phyloP scores from a whole-genome alignment of 495 filamentous ascomycete species.

The Annulohypoxylon nitens region DNA sequence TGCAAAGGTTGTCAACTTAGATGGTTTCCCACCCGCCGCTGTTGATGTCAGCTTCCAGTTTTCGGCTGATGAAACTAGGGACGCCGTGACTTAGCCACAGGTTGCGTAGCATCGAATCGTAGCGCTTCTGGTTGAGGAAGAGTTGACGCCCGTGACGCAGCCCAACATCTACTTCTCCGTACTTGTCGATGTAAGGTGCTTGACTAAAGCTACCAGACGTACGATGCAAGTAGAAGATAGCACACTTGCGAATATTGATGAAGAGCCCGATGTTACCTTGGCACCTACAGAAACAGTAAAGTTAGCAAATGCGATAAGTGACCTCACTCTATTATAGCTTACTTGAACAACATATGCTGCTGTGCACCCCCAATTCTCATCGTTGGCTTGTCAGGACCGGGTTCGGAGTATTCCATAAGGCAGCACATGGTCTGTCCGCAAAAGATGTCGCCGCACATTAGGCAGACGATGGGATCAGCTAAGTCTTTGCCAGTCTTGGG shows the following conservation, averaged over 20 bases:
- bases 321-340: slow-evolving; percentile 53
- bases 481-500: slow-evolving; percentile 91
- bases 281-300: slow-evolving; percentile 68
- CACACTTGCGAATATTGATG: slow-evolving; percentile 96
- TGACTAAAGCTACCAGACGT: slow-evolving; percentile 84
- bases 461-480: slow-evolving; percentile 87
- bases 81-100: slow-evolving; percentile 90
- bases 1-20: slow-evolving; percentile 47
- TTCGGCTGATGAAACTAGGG: slow-evolving; percentile 88
- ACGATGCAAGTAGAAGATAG: slow-evolving; percentile 84
- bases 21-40: slow-evolving; percentile 98
- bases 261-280: slow-evolving; percentile 89
- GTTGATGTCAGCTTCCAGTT: slow-evolving; percentile 93
- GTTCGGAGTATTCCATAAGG: slow-evolving; percentile 68
- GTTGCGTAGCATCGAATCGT: slow-evolving; percentile 86
- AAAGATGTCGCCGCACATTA: slow-evolving; percentile 96
- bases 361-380: slow-evolving; percentile 82
- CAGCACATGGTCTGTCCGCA: slow-evolving; percentile 96
- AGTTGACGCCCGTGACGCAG: slow-evolving; percentile 85
- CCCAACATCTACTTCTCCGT: slow-evolving; percentile 91
- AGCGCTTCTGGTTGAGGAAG: slow-evolving; percentile 91
- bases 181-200: slow-evolving; percentile 94
- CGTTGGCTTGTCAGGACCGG: slow-evolving; percentile 48
- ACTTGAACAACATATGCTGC: slow-evolving; percentile 86
- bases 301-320: slow-evolving; percentile 34